phyloP scores from a whole-genome alignment of 495 filamentous ascomycete genomes.

The Aspergillus campestris region DNA sequence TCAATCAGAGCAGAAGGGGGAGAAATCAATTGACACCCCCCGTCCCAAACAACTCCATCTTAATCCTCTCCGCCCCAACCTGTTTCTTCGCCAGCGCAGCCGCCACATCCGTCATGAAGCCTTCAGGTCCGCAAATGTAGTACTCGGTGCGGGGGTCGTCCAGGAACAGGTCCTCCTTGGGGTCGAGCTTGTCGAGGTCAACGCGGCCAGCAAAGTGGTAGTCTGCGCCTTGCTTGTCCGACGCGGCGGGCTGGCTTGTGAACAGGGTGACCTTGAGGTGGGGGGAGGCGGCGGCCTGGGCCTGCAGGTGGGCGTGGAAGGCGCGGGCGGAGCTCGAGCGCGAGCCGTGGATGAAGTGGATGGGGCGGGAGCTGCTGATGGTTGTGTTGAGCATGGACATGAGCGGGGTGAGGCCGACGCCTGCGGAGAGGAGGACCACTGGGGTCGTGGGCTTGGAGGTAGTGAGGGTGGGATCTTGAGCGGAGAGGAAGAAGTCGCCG shows the following conservation, averaged over 20 bases:
- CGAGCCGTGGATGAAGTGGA: constrained; percentile 58
- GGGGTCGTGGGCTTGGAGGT: constrained; percentile 6
- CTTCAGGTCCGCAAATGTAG: constrained; percentile 52
- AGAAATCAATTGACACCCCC: no score
- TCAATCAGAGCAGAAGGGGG: no score
- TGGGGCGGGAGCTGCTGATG: neutral
- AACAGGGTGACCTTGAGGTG: constrained; percentile 34
- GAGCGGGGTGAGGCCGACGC: constrained; percentile 56
- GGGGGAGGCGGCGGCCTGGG: constrained; percentile 28
- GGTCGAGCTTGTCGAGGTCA: constrained; percentile 38
- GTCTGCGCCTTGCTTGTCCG: constrained; percentile 40
- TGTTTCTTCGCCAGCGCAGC: constrained; percentile 34
- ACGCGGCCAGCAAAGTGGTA: constrained; percentile 44
- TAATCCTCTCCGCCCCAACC: constrained; percentile 38
- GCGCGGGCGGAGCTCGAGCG: constrained; percentile 33
- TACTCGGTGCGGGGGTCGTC: constrained; percentile 46
- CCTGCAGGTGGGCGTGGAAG: constrained; percentile 40
- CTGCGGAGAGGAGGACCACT: constrained; percentile 53
- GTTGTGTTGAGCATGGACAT: constrained; percentile 49
- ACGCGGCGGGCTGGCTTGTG: constrained; percentile 24
- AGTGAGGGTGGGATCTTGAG: neutral
- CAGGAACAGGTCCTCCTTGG: constrained; percentile 40
- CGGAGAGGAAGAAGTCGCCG: constrained; percentile 54
- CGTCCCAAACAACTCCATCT: constrained; percentile 49
- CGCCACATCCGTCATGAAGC: constrained; percentile 49